Evolutionary conservation across 768 basidiomycete species (phyloP).

Genomic region (Antrodiella citrinella): DNA sequence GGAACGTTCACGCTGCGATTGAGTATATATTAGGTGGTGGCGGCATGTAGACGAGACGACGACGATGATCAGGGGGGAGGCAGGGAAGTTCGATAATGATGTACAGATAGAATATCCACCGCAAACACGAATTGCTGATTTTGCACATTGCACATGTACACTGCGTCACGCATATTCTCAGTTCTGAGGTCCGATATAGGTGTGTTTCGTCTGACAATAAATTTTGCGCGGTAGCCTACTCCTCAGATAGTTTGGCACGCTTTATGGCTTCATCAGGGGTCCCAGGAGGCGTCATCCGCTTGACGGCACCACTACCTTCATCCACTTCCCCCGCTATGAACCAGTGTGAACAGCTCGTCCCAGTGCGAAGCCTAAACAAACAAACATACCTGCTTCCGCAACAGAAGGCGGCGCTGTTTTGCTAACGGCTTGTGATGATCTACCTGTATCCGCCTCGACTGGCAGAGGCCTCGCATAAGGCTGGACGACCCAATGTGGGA

Average conservation of each 20-base stretch:
- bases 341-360: too few species aligned
- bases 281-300: conserved; percentile 1
- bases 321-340: too few species aligned
- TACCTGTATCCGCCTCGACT: too few species aligned
- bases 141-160: too few species aligned
- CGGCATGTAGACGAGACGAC: conserved; percentile 31
- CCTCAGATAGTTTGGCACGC: conserved; percentile 5
- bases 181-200: too few species aligned
- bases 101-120: neutral
- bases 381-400: neutral
- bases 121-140: too few species aligned
- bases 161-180: too few species aligned
- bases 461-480: conserved; percentile 51
- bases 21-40: conserved; percentile 87
- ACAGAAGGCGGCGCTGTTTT: too few species aligned
- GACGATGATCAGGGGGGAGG: too few species aligned
- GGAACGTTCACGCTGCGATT: conserved; percentile 86
- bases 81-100: too few species aligned
- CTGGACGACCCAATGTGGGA: conserved; percentile 69
- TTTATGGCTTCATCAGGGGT: conserved; percentile 7
- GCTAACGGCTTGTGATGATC: too few species aligned
- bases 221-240: neutral
- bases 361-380: too few species aligned
- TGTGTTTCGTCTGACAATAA: neutral
- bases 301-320: neutral